Evolutionary conservation across 495 filamentous ascomycete genomes (phyloP).

Genomic region (Aspergillus leporis): DNA sequence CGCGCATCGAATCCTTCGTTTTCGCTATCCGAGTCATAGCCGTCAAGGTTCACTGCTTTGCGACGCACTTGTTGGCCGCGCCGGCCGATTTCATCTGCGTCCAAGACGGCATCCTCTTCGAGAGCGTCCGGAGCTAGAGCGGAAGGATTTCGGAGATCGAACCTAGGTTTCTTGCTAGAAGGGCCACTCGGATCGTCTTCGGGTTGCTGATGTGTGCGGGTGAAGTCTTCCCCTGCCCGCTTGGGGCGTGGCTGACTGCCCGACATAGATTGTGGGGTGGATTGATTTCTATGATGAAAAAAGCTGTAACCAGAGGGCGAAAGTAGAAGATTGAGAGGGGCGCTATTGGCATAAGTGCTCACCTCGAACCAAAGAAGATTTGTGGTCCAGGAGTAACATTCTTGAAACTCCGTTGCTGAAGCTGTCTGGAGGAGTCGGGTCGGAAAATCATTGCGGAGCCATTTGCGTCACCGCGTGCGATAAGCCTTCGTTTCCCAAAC

Average conservation of each 20-base stretch:
- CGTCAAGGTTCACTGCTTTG: constrained; percentile 90
- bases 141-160: constrained; percentile 93
- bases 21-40: constrained; percentile 93
- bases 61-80: constrained; percentile 76
- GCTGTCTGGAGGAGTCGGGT: constrained; percentile 38
- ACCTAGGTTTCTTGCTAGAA: constrained; percentile 80
- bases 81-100: constrained; percentile 91
- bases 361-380: neutral
- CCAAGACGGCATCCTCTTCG: constrained; percentile 79
- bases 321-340: neutral
- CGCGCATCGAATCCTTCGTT: constrained; percentile 83
- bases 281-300: neutral
- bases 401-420: constrained; percentile 22
- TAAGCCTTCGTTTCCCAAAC: constrained; percentile 12
- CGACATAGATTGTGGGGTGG: constrained; percentile 50
- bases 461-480: constrained; percentile 45
- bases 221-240: constrained; percentile 75
- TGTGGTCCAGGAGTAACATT: neutral
- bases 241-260: constrained; percentile 73
- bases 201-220: constrained; percentile 66
- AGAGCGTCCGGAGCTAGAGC: constrained; percentile 76
- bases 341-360: neutral
- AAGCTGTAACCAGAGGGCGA: neutral
- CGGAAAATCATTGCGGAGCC: constrained; percentile 48
- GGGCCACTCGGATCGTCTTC: constrained; percentile 48